Percentiles rank a stretch among this genome's conserved stretches.
phyloP scores from a whole-genome alignment of 177 flowering plant species.

The Vitis hybrid region DNA sequence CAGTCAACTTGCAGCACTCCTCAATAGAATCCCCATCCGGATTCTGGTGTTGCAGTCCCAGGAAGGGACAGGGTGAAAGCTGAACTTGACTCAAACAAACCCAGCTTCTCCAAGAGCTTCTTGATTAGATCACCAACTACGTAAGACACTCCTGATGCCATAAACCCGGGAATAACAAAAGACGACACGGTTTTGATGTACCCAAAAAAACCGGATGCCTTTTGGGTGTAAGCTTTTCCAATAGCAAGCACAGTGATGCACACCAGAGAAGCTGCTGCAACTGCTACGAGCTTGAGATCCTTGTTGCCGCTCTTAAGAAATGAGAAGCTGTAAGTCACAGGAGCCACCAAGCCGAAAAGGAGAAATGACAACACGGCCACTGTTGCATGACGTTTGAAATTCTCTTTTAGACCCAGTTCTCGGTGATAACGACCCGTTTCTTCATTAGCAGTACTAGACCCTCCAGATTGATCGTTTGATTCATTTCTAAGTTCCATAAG shows the following conservation, averaged over 20 bases:
- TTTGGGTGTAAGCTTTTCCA: conserved; percentile 42
- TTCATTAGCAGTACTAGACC: too few species aligned
- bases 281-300: conserved; percentile 36
- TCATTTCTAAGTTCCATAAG: too few species aligned
- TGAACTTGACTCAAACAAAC: conserved; percentile 31
- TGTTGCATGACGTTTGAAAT: conserved; percentile 25
- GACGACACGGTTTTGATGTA: conserved; percentile 40
- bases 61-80: conserved; percentile 6
- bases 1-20: too few species aligned
- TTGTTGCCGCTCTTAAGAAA: conserved; percentile 27
- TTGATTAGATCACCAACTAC: conserved; percentile 37
- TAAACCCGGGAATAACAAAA: conserved; percentile 31
- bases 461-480: too few species aligned
- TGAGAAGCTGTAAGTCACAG: conserved; percentile 36
- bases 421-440: conserved; percentile 30
- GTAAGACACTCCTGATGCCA: conserved; percentile 50
- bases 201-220: conserved; percentile 15
- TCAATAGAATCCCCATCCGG: conserved; percentile 18
- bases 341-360: conserved; percentile 38
- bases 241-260: conserved; percentile 54
- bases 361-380: conserved; percentile 37
- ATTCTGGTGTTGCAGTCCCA: not conserved
- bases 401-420: conserved; percentile 32
- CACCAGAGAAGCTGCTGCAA: conserved; percentile 47
- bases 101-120: conserved; percentile 35